Evolutionary conservation across 495 filamentous ascomycete genomes (phyloP).

Genomic region (Penicillium ochrochloron): DNA sequence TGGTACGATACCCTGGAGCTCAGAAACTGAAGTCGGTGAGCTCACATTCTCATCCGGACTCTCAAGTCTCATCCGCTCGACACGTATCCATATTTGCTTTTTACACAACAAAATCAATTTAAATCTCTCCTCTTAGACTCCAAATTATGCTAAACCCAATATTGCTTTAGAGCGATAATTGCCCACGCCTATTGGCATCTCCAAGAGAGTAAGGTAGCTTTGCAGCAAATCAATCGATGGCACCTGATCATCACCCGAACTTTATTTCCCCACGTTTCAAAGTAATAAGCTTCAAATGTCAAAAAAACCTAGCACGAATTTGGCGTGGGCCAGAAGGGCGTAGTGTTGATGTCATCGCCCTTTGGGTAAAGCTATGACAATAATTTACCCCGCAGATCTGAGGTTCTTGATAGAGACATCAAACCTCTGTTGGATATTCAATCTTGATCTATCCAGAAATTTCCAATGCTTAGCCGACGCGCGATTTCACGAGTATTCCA

Average conservation of each 20-base stretch:
- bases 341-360: slow-evolving; percentile 15
- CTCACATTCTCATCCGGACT: too few species aligned
- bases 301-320: neutral
- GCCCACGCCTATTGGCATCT: neutral
- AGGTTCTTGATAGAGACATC: neutral
- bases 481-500: slow-evolving; percentile 11
- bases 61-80: too few species aligned
- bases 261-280: neutral
- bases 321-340: neutral
- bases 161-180: neutral
- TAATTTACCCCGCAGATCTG: slow-evolving; percentile 2
- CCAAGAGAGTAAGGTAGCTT: neutral
- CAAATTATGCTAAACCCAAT: neutral
- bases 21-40: too few species aligned
- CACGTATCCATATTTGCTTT: too few species aligned
- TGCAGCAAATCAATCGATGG: neutral
- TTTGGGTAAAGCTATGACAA: neutral
- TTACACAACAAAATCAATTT: too few species aligned
- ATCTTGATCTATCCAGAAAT: neutral
- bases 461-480: slow-evolving; percentile 14
- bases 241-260: neutral
- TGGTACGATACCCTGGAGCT: too few species aligned
- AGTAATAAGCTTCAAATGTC: slow-evolving; percentile 1
- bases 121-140: neutral
- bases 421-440: neutral